Base-by-base conservation (phyloP, 139 green algal species). In the Medakamo hakoo region DNA sequence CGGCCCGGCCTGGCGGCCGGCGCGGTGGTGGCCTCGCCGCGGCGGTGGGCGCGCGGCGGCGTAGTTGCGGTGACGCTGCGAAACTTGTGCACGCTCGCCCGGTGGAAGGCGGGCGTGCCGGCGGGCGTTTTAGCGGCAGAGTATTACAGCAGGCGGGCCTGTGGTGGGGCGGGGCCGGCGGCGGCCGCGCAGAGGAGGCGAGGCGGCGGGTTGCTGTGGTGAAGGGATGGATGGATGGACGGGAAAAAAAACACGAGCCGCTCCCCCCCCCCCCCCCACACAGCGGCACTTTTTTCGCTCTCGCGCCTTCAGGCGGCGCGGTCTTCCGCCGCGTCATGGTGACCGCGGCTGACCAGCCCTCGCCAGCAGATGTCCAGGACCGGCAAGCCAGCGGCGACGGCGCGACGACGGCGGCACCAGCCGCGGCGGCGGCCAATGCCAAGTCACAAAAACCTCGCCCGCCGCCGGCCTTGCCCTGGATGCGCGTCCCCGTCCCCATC, bases 1-100 rank as follows among this genome's bases (percentile, higher is more conserved):
- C 29, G 29, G 30, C 55, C 55, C 14, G 30, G 30, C 26, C 19
- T 70, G 31, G 26, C 63, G 27, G 31, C 32, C 23, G 40, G 27
- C 20, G 5, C n/a, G 4, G n/a, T 70, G 32, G 31, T 55, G 27
- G 63, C 64, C 55, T 70, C 64, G 27, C 52, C 52, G 49, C 55
- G 64, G 27, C 5, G 64, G 61, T 70, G 64, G 64, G 27, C 20
- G 48, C 4, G 28, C 3, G 4, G 56, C 4, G 63, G 63, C 16
- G 49, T 68, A 4, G 60, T 57, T 31, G 30, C 55, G 23, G 60
- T 16, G 4, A 32, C 49, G 23, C 32, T 65, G 26, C 4, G 55
- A 4, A 68, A 68, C 55, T 40, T 63, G 60, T 64, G 63, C 9
- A 62, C 25, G n/a, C 48, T 27, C 20, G 48, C 59, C 4, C n/a